These are phyloP conservation scores for Leccinum griseonigrum DNA, from an alignment of 1,284 basidiomycete genomes.

Conservation along the genomic window DNA sequence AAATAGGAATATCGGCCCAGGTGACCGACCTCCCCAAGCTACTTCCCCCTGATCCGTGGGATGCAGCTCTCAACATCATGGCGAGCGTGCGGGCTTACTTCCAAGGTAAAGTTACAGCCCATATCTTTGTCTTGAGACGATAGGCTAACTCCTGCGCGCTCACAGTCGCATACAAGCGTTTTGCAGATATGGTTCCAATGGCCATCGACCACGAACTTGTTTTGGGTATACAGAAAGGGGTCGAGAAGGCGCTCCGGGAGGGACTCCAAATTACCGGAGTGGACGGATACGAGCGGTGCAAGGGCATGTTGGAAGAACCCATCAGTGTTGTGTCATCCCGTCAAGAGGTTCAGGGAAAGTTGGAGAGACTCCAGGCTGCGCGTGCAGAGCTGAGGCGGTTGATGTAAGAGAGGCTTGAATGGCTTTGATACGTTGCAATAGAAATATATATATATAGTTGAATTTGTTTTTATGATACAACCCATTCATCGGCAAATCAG, in stretches of 20 bases:
- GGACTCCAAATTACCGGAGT: conserved; percentile 40
- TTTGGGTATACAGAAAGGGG: conserved; percentile 38
- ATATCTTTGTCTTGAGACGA: background rate
- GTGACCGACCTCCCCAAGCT: conserved; percentile 50
- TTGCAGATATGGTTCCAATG: conserved; percentile 60
- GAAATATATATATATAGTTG: background rate
- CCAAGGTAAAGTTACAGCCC: conserved; percentile 45
- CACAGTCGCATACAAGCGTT: conserved; percentile 67
- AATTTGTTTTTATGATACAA: background rate
- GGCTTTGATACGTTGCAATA: background rate
- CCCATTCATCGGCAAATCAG: background rate
- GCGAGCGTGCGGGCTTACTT: conserved; percentile 72
- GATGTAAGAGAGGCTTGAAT: conserved; percentile 7
- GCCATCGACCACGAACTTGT: conserved; percentile 65
- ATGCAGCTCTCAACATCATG: conserved; percentile 62
- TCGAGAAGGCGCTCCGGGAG: conserved; percentile 46
- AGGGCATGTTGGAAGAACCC: conserved; percentile 55
- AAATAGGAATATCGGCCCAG: conserved; percentile 43
- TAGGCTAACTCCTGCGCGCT: background rate
- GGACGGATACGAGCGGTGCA: conserved; percentile 35
- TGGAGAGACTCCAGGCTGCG: conserved; percentile 51
- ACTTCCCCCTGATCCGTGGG: conserved; percentile 50
- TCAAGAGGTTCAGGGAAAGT: conserved; percentile 49
- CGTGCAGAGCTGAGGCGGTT: conserved; percentile 41
- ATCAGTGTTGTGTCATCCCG: conserved; percentile 44